phyloP scores from a whole-genome alignment of 371 early-diverging fungal species.

The Actinomucor elegans region DNA sequence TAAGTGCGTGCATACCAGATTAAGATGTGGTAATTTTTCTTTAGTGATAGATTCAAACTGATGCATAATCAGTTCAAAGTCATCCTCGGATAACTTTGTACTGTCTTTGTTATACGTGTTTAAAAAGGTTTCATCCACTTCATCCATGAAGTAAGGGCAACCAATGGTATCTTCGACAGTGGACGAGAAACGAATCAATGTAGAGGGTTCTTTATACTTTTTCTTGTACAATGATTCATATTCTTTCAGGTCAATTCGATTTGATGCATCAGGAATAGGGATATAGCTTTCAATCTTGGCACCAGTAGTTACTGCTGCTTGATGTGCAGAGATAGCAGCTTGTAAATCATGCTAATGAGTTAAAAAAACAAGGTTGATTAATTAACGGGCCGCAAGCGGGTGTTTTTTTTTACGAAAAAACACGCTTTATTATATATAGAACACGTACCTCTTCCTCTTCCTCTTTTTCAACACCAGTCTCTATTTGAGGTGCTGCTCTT shows the following conservation, averaged over 20 bases:
- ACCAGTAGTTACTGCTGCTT: slow-evolving; percentile 68
- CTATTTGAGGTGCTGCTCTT: slow-evolving; percentile 64
- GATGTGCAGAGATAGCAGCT: slow-evolving; percentile 85
- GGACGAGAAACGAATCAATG: slow-evolving; percentile 85
- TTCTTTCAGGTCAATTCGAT: slow-evolving; percentile 49
- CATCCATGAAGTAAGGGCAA: slow-evolving; percentile 86
- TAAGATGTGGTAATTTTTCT: slow-evolving; percentile 57
- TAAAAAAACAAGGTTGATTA: neutral
- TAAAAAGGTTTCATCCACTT: slow-evolving; percentile 79
- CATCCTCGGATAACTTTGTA: slow-evolving; percentile 58
- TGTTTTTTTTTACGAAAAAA: neutral
- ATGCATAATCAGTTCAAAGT: slow-evolving; percentile 81
- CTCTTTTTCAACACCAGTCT: slow-evolving; percentile 92
- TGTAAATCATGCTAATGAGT: slow-evolving; percentile 97
- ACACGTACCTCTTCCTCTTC: slow-evolving; percentile 77
- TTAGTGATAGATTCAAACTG: slow-evolving; percentile 67
- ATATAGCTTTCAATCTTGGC: slow-evolving; percentile 68
- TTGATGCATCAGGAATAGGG: slow-evolving; percentile 92
- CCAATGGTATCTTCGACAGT: slow-evolving; percentile 87
- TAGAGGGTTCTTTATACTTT: slow-evolving; percentile 70
- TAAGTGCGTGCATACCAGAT: slow-evolving; percentile 52
- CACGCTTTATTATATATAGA: slow-evolving; percentile 1
- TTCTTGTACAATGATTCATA: slow-evolving; percentile 69
- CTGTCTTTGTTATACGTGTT: slow-evolving; percentile 46
- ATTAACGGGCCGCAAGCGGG: neutral